Evolutionary conservation across 176 grass and related monocot species (phyloP).

Genomic region (Musa schizocarpa): DNA sequence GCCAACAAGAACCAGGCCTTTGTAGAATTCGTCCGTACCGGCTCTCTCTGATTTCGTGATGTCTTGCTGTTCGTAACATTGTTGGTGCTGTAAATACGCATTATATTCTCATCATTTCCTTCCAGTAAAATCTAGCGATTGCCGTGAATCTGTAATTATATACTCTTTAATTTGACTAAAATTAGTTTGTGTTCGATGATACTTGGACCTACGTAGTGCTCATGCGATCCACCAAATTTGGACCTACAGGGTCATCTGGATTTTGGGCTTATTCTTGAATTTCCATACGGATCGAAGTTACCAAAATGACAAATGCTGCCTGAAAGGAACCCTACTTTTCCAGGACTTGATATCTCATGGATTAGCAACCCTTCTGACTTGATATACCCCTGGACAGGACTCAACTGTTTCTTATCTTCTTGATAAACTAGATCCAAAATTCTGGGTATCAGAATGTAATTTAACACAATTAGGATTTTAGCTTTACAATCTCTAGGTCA

Average conservation of each 20-base stretch:
- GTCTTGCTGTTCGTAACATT: not conserved
- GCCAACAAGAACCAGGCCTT: conserved; percentile 16
- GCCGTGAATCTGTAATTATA: no score
- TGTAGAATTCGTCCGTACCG: not conserved
- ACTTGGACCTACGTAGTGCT: not conserved
- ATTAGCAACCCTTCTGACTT: no score
- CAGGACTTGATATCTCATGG: not conserved
- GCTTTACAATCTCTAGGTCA: no score
- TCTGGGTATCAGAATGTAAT: no score
- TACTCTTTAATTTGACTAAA: not conserved
- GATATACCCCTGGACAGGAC: no score
- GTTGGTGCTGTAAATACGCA: not conserved
- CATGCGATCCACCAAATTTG: not conserved
- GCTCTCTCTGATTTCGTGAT: not conserved
- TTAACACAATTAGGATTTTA: no score
- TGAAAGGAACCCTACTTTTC: not conserved
- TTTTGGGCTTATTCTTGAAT: not conserved
- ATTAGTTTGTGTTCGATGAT: not conserved
- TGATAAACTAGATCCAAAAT: no score
- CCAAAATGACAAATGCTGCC: not conserved
- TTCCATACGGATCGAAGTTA: not conserved
- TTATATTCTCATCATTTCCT: not conserved
- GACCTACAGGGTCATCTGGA: not conserved
- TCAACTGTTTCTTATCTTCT: no score
- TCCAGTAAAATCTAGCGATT: no score